A percentile compares a stretch with the other conserved stretches of the same genome.
These are phyloP conservation scores for Cytospora piceicola DNA, from an alignment of 2,329 filamentous ascomycete species.

Conservation along the genomic window DNA sequence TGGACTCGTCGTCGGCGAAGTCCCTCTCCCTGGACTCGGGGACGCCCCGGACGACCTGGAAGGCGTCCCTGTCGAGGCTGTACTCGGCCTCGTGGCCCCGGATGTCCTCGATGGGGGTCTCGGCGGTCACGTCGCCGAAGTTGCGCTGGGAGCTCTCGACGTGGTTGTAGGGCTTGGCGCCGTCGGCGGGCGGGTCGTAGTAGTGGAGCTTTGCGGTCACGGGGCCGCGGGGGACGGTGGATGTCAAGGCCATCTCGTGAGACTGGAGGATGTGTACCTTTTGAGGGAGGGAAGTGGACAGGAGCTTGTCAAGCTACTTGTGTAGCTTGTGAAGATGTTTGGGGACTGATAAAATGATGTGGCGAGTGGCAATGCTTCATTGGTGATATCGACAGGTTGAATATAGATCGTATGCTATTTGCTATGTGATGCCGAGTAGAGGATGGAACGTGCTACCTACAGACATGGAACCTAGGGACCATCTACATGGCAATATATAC, in stretches of 20 bases:
- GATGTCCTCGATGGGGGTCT: conserved; percentile 56
- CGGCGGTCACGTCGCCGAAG: conserved; percentile 54
- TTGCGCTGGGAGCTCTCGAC: conserved; percentile 69
- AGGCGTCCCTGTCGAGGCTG: conserved; percentile 58
- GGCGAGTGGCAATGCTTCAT: not conserved
- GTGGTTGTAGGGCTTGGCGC: conserved; percentile 65
- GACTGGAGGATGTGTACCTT: not conserved
- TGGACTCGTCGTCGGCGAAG: conserved; percentile 71
- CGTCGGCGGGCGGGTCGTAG: conserved; percentile 64
- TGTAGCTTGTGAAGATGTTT: not conserved
- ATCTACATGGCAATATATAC: not conserved
- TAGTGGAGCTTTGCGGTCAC: conserved; percentile 68
- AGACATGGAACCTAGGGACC: not conserved
- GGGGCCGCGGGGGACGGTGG: conserved; percentile 57
- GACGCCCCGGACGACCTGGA: conserved; percentile 65
- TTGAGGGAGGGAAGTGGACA: not conserved
- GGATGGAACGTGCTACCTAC: not conserved
- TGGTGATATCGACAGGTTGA: not conserved
- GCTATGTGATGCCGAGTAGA: not conserved
- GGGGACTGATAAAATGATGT: not conserved
- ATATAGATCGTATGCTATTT: not conserved
- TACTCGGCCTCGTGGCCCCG: conserved; percentile 34
- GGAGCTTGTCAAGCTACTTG: not conserved
- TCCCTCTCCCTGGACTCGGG: conserved; percentile 59
- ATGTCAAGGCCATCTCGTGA: conserved; percentile 46